phyloP scores from a whole-genome alignment of 208 protist genomes.

The Leptomonas pyrrhocoris region DNA sequence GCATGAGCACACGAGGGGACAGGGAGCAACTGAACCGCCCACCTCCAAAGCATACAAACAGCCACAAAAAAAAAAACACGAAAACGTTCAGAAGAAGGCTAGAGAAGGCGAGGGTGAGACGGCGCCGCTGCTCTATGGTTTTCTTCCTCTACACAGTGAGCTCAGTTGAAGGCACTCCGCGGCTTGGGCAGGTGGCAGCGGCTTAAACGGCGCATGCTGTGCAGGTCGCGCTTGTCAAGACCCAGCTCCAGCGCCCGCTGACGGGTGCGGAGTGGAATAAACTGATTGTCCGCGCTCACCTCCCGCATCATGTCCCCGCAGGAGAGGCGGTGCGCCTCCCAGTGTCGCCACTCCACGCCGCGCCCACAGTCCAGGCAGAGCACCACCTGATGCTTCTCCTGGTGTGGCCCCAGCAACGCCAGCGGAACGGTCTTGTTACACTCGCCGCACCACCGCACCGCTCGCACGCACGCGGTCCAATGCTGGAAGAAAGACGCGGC shows the following conservation, averaged over 20 bases:
- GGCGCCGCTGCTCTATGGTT: background rate
- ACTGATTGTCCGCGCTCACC: slow-evolving; percentile 87
- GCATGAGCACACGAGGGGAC: too few species aligned
- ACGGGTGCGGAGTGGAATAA: slow-evolving; percentile 84
- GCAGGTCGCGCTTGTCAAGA: slow-evolving; percentile 87
- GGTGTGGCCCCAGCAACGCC: slow-evolving; percentile 79
- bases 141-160: background rate
- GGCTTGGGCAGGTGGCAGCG: slow-evolving; percentile 67
- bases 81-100: too few species aligned
- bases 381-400: slow-evolving; percentile 91
- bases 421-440: slow-evolving; percentile 82
- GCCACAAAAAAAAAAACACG: too few species aligned
- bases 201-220: slow-evolving; percentile 75
- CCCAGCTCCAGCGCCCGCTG: slow-evolving; percentile 87
- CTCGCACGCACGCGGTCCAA: slow-evolving; percentile 73
- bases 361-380: slow-evolving; percentile 89
- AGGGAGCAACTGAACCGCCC: too few species aligned
- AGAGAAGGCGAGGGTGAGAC: too few species aligned
- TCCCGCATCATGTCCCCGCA: slow-evolving; percentile 90
- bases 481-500: slow-evolving; percentile 71
- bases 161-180: background rate
- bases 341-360: slow-evolving; percentile 88
- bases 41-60: too few species aligned
- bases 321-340: slow-evolving; percentile 87
- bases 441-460: slow-evolving; percentile 86